These are phyloP conservation scores for Lipomyces sp. DNA, from an alignment of 805 yeast species.

Conservation along the genomic window DNA sequence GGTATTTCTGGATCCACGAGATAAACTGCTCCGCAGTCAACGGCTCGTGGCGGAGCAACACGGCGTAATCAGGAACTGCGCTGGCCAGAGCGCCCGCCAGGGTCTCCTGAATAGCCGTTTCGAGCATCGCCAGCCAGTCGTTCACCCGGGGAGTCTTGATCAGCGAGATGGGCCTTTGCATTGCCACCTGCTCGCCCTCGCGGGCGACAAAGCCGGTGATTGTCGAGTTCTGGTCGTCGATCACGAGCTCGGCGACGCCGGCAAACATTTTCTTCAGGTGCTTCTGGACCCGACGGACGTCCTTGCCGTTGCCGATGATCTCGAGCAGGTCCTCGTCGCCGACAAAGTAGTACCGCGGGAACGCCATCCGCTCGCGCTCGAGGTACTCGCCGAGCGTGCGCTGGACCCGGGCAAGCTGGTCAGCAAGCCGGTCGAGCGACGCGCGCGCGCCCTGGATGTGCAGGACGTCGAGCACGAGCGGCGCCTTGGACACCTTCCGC, in stretches of 20 bases:
- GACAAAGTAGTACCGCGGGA: constrained; percentile 79
- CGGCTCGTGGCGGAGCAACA: constrained; percentile 19
- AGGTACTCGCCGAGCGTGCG: constrained; percentile 71
- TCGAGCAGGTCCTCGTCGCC: constrained; percentile 90
- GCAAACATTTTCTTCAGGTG: constrained; percentile 70
- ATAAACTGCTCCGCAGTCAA: constrained; percentile 28
- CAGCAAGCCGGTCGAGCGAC: constrained; percentile 50
- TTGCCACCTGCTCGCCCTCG: constrained; percentile 57
- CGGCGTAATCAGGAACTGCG: constrained; percentile 36
- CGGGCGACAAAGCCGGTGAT: constrained; percentile 55
- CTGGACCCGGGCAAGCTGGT: constrained; percentile 56
- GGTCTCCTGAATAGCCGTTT: constrained; percentile 49
- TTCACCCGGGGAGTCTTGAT: constrained; percentile 45
- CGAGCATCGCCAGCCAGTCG: constrained; percentile 64
- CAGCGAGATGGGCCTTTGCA: constrained; percentile 47
- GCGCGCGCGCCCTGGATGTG: constrained; percentile 48
- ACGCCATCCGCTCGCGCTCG: constrained; percentile 71
- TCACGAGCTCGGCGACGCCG: constrained; percentile 51
- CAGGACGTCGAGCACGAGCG: constrained; percentile 53
- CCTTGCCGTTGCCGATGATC: constrained; percentile 63
- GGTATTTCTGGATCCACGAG: constrained; percentile 43
- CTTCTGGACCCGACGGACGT: constrained; percentile 48
- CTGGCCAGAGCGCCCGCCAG: constrained; percentile 41
- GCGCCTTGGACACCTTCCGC: constrained; percentile 48
- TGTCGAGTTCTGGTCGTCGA: constrained; percentile 37